These are phyloP conservation scores for Fusarium buxicola DNA, from an alignment of 2,329 filamentous ascomycete genomes.

Conservation along the genomic window DNA sequence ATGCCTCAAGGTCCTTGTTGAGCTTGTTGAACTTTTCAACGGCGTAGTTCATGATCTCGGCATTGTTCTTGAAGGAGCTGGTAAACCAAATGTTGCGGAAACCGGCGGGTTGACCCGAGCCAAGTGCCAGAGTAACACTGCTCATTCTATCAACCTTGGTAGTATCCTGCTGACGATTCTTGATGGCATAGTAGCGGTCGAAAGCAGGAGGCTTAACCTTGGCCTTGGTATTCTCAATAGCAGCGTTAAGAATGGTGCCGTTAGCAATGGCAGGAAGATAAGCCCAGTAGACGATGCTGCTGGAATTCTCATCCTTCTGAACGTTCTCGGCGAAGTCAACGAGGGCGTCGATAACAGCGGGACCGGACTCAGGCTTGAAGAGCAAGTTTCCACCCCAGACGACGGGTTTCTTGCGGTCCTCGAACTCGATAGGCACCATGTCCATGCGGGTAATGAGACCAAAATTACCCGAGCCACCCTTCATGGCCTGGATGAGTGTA, in stretches of 20 bases:
- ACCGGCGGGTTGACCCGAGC: constrained; percentile 45
- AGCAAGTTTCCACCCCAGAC: constrained; percentile 50
- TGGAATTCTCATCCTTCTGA: constrained; percentile 49
- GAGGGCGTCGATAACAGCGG: constrained; percentile 47
- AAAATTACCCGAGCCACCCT: constrained; percentile 61
- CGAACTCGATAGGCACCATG: constrained; percentile 48
- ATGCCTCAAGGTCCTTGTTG: constrained; percentile 41
- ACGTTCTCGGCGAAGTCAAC: constrained; percentile 49
- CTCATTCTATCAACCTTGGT: constrained; percentile 46
- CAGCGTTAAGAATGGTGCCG: constrained; percentile 49
- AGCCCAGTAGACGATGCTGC: constrained; percentile 49
- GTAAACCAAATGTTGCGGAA: constrained; percentile 53
- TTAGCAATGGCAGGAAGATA: constrained; percentile 46
- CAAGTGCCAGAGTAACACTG: constrained; percentile 48
- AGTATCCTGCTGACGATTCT: constrained; percentile 42
- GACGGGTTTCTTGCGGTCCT: constrained; percentile 40
- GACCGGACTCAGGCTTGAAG: constrained; percentile 39
- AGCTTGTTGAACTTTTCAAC: constrained; percentile 48
- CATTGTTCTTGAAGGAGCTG: constrained; percentile 51
- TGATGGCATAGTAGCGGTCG: constrained; percentile 44
- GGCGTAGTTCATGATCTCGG: constrained; percentile 50
- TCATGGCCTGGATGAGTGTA: constrained; percentile 50
- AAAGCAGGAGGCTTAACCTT: constrained; percentile 47
- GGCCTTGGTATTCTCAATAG: constrained; percentile 48
- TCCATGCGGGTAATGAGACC: constrained; percentile 53